phyloP scores from a whole-genome alignment of 1,284 basidiomycete genomes.

The Ceratobasidium theobromae region DNA sequence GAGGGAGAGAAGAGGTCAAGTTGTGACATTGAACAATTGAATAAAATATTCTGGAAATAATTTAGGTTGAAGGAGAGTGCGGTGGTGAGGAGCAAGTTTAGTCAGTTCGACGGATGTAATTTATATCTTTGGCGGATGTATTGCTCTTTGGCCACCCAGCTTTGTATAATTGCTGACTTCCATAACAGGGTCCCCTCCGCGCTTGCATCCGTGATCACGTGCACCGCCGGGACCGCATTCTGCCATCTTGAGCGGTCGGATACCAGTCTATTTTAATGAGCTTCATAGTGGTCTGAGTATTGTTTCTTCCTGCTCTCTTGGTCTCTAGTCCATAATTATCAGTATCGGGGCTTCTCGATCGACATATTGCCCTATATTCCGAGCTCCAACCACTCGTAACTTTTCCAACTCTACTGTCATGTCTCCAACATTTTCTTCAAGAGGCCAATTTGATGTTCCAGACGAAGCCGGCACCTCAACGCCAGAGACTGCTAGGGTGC shows the following conservation, averaged over 20 bases:
- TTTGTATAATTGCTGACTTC: constrained; percentile 2
- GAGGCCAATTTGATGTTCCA: constrained; percentile 46
- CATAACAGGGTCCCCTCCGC: constrained; percentile 11
- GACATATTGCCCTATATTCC: not conserved
- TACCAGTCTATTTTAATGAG: too few species aligned
- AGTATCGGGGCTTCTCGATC: not conserved
- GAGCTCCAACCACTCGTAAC: not conserved
- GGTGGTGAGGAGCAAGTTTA: constrained; percentile 2
- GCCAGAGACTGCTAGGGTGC: constrained; percentile 41
- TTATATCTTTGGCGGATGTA: not conserved
- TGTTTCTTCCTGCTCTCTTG: too few species aligned
- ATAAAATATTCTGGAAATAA: not conserved
- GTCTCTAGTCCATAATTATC: not conserved
- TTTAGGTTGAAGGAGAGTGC: not conserved
- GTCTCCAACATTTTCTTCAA: constrained; percentile 44
- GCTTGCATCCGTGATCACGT: constrained; percentile 8
- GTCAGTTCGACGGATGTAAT: not conserved
- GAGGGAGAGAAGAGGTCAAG: not conserved
- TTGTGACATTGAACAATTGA: not conserved
- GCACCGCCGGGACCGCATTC: not conserved
- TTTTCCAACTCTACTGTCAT: too few species aligned
- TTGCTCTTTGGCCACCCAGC: not conserved
- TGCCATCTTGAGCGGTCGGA: not conserved
- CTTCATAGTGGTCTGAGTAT: too few species aligned
- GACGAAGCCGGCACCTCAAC: constrained; percentile 42